These are phyloP conservation scores for Begonia masoniana DNA, from an alignment of 306 rosid genomes.

Conservation along the genomic window DNA sequence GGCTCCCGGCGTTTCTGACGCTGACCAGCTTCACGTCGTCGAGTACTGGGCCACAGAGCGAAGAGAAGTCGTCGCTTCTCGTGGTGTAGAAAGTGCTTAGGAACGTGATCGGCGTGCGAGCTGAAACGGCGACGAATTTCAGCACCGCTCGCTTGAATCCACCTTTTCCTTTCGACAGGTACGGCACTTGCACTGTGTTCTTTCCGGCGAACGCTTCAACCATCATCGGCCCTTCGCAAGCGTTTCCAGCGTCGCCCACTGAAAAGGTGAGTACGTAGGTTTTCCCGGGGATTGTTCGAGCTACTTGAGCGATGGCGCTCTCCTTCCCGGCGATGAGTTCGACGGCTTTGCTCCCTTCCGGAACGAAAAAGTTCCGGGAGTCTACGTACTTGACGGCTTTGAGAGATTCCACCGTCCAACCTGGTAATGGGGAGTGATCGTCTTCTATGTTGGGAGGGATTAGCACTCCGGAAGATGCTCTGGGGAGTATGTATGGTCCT, in stretches of 20 bases:
- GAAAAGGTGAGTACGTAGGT: conserved; percentile 59
- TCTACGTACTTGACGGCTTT: conserved; percentile 96
- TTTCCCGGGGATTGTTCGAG: conserved; percentile 56
- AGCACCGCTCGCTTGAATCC: conserved; percentile 75
- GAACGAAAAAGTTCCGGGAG: conserved; percentile 67
- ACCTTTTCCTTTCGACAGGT: conserved; percentile 79
- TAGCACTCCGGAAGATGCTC: conserved; percentile 77
- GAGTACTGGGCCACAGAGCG: conserved; percentile 89
- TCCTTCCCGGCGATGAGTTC: conserved; percentile 90
- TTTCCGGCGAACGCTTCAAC: conserved; percentile 80
- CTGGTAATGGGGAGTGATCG: conserved; percentile 84
- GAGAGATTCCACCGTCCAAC: conserved; percentile 95
- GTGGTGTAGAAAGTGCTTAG: conserved; percentile 73
- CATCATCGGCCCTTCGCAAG: conserved; percentile 83
- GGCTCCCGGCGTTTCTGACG: conserved; percentile 30
- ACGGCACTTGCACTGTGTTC: conserved; percentile 68
- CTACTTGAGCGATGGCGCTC: conserved; percentile 87
- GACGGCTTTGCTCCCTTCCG: conserved; percentile 61
- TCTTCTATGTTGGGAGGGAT: conserved; percentile 94
- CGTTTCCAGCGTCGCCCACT: conserved; percentile 80
- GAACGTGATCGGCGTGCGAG: conserved; percentile 61
- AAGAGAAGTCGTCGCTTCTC: conserved; percentile 90
- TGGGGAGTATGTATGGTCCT: conserved; percentile 75
- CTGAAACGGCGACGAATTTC: conserved; percentile 41
- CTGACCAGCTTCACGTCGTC: conserved; percentile 75